Base-by-base conservation (phyloP, 2,329 filamentous ascomycete species). In the Diaporthe eres region DNA sequence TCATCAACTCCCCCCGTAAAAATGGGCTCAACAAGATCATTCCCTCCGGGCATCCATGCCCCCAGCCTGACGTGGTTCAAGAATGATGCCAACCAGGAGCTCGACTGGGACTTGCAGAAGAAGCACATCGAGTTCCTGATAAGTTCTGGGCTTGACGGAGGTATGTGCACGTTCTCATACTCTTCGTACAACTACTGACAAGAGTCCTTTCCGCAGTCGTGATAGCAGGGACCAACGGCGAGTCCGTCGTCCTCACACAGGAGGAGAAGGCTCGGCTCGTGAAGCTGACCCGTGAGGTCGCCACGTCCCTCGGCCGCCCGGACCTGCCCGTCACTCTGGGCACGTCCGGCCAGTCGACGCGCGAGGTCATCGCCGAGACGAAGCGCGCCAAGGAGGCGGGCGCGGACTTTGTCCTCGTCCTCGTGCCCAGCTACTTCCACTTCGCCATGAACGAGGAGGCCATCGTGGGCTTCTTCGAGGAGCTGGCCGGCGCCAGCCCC, bases 371-470 rank as follows among this genome's bases (percentile, higher is more conserved):
- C 78, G 88, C 90, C 37, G 87, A 94, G 72, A 93, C 92, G 79
- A 85, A 86, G 74, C 89, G 92, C 79, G 92, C 93, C 12, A 87
- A 88, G 63, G 87, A 87, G 10, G 87, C 91, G 17, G 93, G 93
- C 44, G 92, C 91, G 76, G 91, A 94, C 82, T 93, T 90, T 79
- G 92, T 90, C 1, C 87, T 95, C 49, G 88, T 94, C 0, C 88
- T 94, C 10, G 91, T 92, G 13, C 92, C 93, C n/a, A 91, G 89
- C 79, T 94, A 94, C 84, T 95, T 94, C 84, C 90, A 92, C 81
- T 86, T 90, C 42, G 86, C 92, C 60, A 91, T 94, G 83, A 89
- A 85, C 61, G 86, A 88, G 74, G 89, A 90, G 19, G 89, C 90
- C 2, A 87, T 94, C 42, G 85, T 90, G 70, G 86, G 88, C 31